Evolutionary conservation across 1,284 basidiomycete genomes (phyloP).

Genomic region (Apiotrichum sp.): DNA sequence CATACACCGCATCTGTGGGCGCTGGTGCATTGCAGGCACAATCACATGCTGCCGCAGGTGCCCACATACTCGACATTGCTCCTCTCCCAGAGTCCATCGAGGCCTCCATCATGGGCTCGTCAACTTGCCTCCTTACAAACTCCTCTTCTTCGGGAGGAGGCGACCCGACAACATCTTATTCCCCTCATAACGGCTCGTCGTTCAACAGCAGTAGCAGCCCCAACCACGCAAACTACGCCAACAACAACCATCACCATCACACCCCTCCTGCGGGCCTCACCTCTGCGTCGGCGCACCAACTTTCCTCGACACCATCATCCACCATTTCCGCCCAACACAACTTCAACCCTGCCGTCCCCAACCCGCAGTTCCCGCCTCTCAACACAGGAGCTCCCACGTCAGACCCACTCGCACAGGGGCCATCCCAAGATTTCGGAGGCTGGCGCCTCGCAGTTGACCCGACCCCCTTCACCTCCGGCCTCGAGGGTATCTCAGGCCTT

Average conservation of each 20-base stretch:
- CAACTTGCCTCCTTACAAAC: background rate
- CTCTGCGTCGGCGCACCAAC: background rate
- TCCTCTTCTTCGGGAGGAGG: too few species aligned
- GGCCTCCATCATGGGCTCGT: slow-evolving; percentile 1
- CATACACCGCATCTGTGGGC: background rate
- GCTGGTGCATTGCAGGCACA: background rate
- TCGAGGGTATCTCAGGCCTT: slow-evolving; percentile 15
- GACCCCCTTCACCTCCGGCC: slow-evolving; percentile 11
- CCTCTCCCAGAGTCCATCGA: slow-evolving; percentile 12
- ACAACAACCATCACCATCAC: background rate
- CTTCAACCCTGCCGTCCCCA: background rate
- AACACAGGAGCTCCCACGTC: background rate
- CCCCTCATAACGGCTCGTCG: background rate
- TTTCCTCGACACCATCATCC: background rate
- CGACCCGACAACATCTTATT: background rate
- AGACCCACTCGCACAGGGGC: background rate
- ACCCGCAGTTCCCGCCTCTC: background rate
- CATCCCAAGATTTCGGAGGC: background rate
- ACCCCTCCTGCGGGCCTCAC: background rate
- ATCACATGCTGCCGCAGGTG: background rate
- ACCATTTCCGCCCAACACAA: background rate
- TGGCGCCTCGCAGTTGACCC: slow-evolving; percentile 14
- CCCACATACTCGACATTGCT: background rate
- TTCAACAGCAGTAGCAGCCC: background rate
- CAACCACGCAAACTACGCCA: background rate